Evolutionary conservation across 495 filamentous ascomycete genomes (phyloP), one percentile per base, ranked within the genome.

Genomic region (Antarctomyces pellizariae): DNA sequence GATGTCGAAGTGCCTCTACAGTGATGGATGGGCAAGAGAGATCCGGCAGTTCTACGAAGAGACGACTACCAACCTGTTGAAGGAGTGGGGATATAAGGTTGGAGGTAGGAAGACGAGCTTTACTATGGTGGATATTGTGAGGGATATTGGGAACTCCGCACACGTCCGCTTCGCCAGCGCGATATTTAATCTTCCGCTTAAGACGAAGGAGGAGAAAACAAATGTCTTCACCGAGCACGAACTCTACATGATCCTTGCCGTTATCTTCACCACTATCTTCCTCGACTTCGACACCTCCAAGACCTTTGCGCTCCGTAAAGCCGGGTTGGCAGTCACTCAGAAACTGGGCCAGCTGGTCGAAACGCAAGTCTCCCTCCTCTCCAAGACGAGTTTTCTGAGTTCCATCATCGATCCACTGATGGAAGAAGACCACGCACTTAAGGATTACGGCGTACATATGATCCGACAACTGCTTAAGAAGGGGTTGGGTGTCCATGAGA

Each of bases 221-320:
- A 74, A 73, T 2, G 44, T 78, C 16, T 76, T 78, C 49, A 72
- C 67, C 4, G 67, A 74, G 33, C 62, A 78, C 15, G 76, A 86
- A 47, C 49, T 82, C 28, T 83, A 77, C 48, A 68, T 62, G 44
- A 59, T 67, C 10, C 52, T 82, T n/a, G 58, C 74, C 0, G 57
- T 71, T 13, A 59, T 86, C 32, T 80, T 69, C 41, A 50, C 44
- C 10, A 48, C 45, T 22, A 45, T 65, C 29, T 61, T 57, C 39
- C 52, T 50, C 25, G 54, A 56, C 11, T 40, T 53, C 3, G 59
- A 68, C 10, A 53, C 62, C 0, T 48, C 44, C 28, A 61, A 57
- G 30, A 52, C 54, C 5, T 68, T 63, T 49, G 52, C 57, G 0
- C 24, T 82, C 22, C 57, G 67, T 22, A 56, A 68, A 22, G 71